Base-by-base conservation (phyloP, 805 yeast species). In the Nakazawaea ernobii region DNA sequence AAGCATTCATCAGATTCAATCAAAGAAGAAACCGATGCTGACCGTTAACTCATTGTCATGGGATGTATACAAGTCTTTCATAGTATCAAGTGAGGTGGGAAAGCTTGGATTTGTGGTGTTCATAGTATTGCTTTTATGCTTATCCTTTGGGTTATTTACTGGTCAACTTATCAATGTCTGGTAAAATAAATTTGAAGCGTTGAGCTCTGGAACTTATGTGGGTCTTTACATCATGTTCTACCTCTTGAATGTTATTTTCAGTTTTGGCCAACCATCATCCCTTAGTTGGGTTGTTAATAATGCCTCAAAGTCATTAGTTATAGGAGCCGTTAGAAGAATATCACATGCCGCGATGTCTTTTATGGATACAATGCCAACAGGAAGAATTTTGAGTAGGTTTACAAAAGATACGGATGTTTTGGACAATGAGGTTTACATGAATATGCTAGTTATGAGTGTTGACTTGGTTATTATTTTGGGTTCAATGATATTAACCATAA, bases 321-420 rank as follows among this genome's bases (percentile, higher is more conserved):
- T 82, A 35, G 54, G 57, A 42, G 90, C 95, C 0, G 70, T 80
- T 42, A 63, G 71, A 40, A 74, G 70, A 32, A 70, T 89, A 11
- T 66, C 88, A 49, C 82, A 82, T 51, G 81, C 94, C 1, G 95
- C 95, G 42, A 86, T 87, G 91, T 67, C 82, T 0, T 89, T 79
- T 60, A 74, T 87, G 65, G 96, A 89, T 58, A 79, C 87, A 9
- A 85, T 95, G 0, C 96, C 96, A 14, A 74, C 86, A 71, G 96
- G 96, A 1, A 74, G 96, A 54, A 80, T 89, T 49, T 68, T 89
- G 60, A 89, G 86, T 64, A 70, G 96, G 54, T 88, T 88, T 62
- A 87, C 96, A 2, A 87, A 87, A 55, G 96, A 88, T 62, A 84
- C 92, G 0, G 95, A 89, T 60, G 82, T 80, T 6, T 67, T 87